A percentile compares a stretch with the other conserved stretches of the same genome.
phyloP scores from a whole-genome alignment of 1,284 basidiomycete genomes.

The Puccinia coronata region DNA sequence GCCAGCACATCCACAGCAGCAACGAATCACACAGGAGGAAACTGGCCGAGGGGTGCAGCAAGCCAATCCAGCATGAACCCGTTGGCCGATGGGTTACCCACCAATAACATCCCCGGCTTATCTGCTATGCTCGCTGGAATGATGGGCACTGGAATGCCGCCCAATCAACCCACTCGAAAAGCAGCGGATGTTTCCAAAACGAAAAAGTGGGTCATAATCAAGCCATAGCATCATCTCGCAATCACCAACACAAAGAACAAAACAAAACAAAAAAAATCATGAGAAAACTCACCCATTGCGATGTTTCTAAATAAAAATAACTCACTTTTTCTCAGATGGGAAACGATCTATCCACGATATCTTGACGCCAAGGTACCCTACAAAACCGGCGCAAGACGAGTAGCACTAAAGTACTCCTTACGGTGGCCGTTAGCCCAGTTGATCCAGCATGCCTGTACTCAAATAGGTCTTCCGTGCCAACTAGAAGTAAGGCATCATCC shows the following conservation, averaged over 20 bases:
- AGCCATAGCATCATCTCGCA: no score
- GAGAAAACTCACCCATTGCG: no score
- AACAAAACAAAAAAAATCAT: no score
- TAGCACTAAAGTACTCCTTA: conserved; percentile 75
- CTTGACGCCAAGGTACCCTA: conserved; percentile 90
- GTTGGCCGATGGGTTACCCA: no score
- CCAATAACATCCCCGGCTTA: conserved; percentile 13
- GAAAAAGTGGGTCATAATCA: no score
- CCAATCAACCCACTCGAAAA: neutral
- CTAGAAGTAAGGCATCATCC: conserved; percentile 68
- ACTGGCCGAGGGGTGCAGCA: neutral
- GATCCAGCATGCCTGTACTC: conserved; percentile 78
- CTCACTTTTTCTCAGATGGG: conserved; percentile 68
- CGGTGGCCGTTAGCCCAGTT: conserved; percentile 93
- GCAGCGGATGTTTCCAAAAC: conserved; percentile 4
- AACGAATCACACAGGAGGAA: neutral
- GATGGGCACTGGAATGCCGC: conserved; percentile 26
- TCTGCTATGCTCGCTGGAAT: conserved; percentile 8
- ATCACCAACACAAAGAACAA: no score
- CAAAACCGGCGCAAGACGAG: conserved; percentile 75
- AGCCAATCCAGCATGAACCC: no score
- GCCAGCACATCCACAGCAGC: neutral
- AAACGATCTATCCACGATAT: conserved; percentile 92
- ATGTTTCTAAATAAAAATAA: no score
- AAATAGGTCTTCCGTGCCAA: conserved; percentile 74